Conservation (phyloP, 768 basidiomycete genomes). For the Rhizopogon rudus region DNA sequence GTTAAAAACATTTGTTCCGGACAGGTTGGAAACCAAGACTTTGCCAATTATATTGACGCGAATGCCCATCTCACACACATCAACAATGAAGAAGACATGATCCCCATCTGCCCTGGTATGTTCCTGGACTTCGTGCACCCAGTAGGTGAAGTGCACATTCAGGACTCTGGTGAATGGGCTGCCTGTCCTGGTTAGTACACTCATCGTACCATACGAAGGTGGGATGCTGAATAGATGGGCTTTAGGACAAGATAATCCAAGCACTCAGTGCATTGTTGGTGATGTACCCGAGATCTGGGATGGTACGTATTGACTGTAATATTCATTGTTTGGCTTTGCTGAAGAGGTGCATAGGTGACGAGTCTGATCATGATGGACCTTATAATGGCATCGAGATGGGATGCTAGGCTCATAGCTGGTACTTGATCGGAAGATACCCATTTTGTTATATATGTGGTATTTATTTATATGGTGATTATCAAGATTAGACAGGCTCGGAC, state of each 20-base stretch:
- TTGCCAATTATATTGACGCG: constrained; percentile 51
- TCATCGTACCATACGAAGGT: background rate
- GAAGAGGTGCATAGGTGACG: constrained; percentile 14
- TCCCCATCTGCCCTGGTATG: constrained; percentile 30
- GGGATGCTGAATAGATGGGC: background rate
- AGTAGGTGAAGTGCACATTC: constrained; percentile 38
- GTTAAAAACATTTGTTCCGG: background rate
- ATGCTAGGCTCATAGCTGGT: background rate
- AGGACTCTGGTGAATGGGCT: constrained; percentile 44
- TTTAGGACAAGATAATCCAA: constrained; percentile 57
- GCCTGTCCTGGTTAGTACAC: constrained; percentile 41
- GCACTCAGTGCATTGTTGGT: constrained; percentile 22
- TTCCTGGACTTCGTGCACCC: constrained; percentile 39
- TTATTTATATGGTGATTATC: too few relatives aligned
- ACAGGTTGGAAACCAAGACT: constrained; percentile 54
- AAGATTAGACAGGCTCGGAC: too few relatives aligned
- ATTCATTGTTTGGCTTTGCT: background rate
- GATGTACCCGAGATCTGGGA: constrained; percentile 37
- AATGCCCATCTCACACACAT: constrained; percentile 44
- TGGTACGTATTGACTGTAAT: constrained; percentile 3
- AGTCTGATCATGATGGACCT: constrained; percentile 42
- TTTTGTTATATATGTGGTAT: background rate
- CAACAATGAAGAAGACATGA: constrained; percentile 42
- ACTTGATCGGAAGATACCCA: background rate
- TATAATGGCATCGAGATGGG: constrained; percentile 26